Base-by-base conservation (phyloP, 345 rosid species). In the Populus nigra region DNA sequence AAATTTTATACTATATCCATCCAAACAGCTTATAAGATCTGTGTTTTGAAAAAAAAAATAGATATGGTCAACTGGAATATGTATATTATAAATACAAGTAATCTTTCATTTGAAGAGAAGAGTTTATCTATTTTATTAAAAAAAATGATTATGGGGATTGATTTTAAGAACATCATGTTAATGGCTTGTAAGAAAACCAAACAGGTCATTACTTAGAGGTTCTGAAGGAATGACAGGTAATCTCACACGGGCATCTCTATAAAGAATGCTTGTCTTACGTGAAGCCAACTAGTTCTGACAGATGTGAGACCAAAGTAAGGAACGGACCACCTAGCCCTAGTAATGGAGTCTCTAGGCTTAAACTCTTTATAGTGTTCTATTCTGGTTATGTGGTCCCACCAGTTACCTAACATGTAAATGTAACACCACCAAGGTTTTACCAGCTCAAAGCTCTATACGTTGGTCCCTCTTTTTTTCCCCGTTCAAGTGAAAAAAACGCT, bases 251-350 rank as follows among this genome's bases (percentile, higher is more conserved):
- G 27, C 72, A 63, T 41, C 43, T 73, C 47, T 18, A 61, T 47
- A 31, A 75, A 35, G 55, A 78, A 76, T 62, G 61, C 71, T 63
- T 65, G 79, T 63, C 77, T 79, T 72, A 65, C 76, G 72, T 76
- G 47, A 79, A 77, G 73, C 83, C 73, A 82, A 68, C 74, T 77
- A 25, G 49, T 68, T 65, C 59, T 36, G 78, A 84, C 72, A 76
- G 35, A 50, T 41, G 62, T 29, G 74, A 22, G 36, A 27, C 23
- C 25, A 18, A 47, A 65, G 76, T 10, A 5, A 41, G n/a, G 10
- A 71, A 13, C 59, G 68, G 79, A 70, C 79, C 79, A 74, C 75
- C 20, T 50, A 18, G 20, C 5, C 8, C 10, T 18, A 16, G 33
- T 5, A 25, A 10, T 11, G 25, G 23, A 16, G 23, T 15, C 17